Base-by-base conservation (phyloP, 2,329 filamentous ascomycete species). In the Ophiostoma piceae region DNA sequence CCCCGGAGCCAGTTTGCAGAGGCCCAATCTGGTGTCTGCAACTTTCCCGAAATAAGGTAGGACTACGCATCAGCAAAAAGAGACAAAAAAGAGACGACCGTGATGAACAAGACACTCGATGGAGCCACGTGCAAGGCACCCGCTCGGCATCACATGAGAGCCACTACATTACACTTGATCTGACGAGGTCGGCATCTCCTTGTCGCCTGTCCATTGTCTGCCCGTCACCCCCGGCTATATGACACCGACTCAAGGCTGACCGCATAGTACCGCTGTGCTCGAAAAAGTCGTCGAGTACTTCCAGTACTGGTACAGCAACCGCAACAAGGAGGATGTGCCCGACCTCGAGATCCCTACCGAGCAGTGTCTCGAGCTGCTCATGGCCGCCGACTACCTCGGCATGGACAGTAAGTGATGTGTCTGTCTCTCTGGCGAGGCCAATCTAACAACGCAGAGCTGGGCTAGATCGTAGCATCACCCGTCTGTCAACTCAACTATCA, bases 231-330 rank as follows among this genome's bases (percentile, higher is more conserved):
- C 29, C 66, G 35, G 57, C 26, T 32, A 65, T 37, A 39, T 2
- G 26, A 35, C 66, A 1, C 14, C 60, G 43, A 26, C 65, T 35
- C 4, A 8, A 35, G 35, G 35, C 35, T 71, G 54, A 68, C 60
- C 43, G 65, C 74, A 66, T 77, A 93, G 90, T 79, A 89, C 87
- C 73, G 82, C 89, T 68, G 86, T 93, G 6, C 86, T 94, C 2
- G 91, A 94, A 78, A 92, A 92, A 77, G 88, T 94, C 41, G 90
- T 89, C 78, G 90, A 94, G 79, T 94, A 94, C 79, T 89, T 93
- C 72, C 91, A 92, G 77, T 94, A 93, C 81, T 91, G 90, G 82
- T 89, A 92, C 79, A 89, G 88, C 75, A 85, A 92, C 79, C 84
- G 85, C 68, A 85, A 92, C 74, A 83, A 83, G 74, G 88, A 89